Base-by-base conservation (phyloP, 2,329 filamentous ascomycete genomes). In the Ilyonectria mors-panacis region DNA sequence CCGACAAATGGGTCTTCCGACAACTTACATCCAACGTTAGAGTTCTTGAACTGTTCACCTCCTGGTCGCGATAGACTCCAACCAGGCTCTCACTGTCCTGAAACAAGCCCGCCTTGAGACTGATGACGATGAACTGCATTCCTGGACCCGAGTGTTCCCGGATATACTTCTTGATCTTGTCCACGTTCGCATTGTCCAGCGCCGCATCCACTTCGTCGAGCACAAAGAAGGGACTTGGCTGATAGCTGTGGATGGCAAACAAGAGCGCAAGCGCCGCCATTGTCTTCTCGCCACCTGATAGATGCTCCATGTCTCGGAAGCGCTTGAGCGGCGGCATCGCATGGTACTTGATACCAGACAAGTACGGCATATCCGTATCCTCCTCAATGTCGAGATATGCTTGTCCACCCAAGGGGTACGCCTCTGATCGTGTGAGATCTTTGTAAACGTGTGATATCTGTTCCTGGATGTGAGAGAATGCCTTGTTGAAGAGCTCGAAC, bases 121-220 rank as follows among this genome's bases (percentile, higher is more conserved):
- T 94, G 81, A 99, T 99, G 73, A 99, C 96, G 68, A 99, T 97
- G 75, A 99, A 99, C 81, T 99, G 96, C 94, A 98, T 98, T 15
- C 97, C 97, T 1, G 96, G 96, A 0, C 94, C 94, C 1, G 95
- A 93, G 81, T 99, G 95, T 77, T 97, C 94, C 42, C 92, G 90
- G 69, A 99, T 97, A 78, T 99, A 99, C 81, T 96, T 96, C 71
- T 95, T 96, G 81, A 99, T 95, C 79, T 97, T 94, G 74, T 94
- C 92, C 7, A 98, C 96, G 76, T 99, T 99, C 67, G 95, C 94
- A 77, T 98, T 97, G 79, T 99, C 96, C n/a, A 99, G 88, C 45
- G 96, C 97, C 10, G 96, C 97, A 79, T 99, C 96, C 15, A 99
- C 95, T 83, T 99, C 96, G 79, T 99, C 96, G 8, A 99, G 89